Percentiles rank a stretch among this genome's conserved stretches.
Conservation (phyloP, 2,329 filamentous ascomycete species). For the Dothideomycetidae sp. region DNA sequence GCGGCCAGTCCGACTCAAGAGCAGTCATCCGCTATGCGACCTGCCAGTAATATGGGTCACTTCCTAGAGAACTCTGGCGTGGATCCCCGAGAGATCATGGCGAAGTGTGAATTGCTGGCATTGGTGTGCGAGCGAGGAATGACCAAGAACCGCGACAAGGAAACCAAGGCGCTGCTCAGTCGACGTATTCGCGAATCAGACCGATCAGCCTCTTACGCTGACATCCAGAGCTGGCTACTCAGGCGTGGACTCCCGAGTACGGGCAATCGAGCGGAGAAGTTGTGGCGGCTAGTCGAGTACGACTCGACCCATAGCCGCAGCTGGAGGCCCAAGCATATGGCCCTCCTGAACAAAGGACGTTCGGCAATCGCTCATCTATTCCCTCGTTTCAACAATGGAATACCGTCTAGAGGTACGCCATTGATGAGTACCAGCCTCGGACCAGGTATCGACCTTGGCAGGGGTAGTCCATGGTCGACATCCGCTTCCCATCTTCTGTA, state of each 20-base stretch:
- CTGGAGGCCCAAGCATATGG: conserved; percentile 7
- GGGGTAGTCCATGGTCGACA: no score
- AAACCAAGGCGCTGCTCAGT: conserved; percentile 10
- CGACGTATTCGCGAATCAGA: conserved; percentile 14
- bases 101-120: conserved; percentile 10
- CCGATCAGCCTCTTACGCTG: conserved; percentile 15
- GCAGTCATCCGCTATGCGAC: no score
- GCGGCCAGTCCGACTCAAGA: no score
- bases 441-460: no score
- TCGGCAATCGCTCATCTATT: conserved; percentile 1
- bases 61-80: conserved; percentile 8
- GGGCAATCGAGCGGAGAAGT: conserved; percentile 17
- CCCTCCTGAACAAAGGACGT: conserved; percentile 1
- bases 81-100: conserved; percentile 11
- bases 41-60: no score
- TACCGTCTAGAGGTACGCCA: no score
- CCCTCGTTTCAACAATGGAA: no score
- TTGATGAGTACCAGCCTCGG: no score
- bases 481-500: no score
- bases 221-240: conserved; percentile 17
- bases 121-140: conserved; percentile 11
- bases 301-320: conserved; percentile 15
- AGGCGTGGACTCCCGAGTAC: conserved; percentile 15
- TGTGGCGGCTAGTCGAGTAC: conserved; percentile 16
- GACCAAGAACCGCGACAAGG: conserved; percentile 12